phyloP scores from a whole-genome alignment of 257 asterid species.

The Schizonepeta tenuifolia region DNA sequence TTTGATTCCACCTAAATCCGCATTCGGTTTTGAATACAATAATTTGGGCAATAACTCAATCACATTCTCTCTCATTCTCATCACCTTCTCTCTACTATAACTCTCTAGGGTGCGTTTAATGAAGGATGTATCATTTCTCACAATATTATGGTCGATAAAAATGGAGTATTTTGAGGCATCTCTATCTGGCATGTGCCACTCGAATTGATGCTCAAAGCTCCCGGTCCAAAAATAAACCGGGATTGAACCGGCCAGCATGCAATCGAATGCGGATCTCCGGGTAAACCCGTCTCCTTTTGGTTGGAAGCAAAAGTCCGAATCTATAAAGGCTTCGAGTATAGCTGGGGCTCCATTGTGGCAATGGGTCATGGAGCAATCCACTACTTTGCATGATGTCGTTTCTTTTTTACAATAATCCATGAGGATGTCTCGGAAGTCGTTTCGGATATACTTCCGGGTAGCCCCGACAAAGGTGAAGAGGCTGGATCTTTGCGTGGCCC shows the following conservation, averaged over 20 bases:
- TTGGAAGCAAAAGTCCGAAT: slow-evolving; percentile 63
- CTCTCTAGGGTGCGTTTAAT: slow-evolving; percentile 31
- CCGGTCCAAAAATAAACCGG: slow-evolving; percentile 62
- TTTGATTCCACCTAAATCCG: slow-evolving; percentile 24
- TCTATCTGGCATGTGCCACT: slow-evolving; percentile 56
- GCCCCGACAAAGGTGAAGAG: slow-evolving; percentile 63
- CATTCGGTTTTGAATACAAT: slow-evolving; percentile 45
- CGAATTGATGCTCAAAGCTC: slow-evolving; percentile 53
- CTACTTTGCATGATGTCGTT: slow-evolving; percentile 37
- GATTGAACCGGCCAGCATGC: slow-evolving; percentile 65
- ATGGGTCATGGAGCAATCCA: slow-evolving; percentile 47
- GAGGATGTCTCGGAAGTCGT: slow-evolving; percentile 53
- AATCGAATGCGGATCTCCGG: slow-evolving; percentile 60
- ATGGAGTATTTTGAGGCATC: slow-evolving; percentile 41
- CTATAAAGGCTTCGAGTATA: slow-evolving; percentile 57
- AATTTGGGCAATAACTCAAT: slow-evolving; percentile 43
- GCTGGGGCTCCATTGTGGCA: slow-evolving; percentile 64
- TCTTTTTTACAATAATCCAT: slow-evolving; percentile 53
- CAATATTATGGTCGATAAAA: slow-evolving; percentile 44
- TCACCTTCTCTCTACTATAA: slow-evolving; percentile 37
- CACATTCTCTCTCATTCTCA: slow-evolving; percentile 43
- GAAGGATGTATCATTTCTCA: slow-evolving; percentile 43
- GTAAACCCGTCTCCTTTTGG: slow-evolving; percentile 71
- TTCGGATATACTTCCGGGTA: slow-evolving; percentile 49
- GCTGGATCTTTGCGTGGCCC: slow-evolving; percentile 32